phyloP scores from a whole-genome alignment of 495 filamentous ascomycete genomes.

The Cercophora scortea region DNA sequence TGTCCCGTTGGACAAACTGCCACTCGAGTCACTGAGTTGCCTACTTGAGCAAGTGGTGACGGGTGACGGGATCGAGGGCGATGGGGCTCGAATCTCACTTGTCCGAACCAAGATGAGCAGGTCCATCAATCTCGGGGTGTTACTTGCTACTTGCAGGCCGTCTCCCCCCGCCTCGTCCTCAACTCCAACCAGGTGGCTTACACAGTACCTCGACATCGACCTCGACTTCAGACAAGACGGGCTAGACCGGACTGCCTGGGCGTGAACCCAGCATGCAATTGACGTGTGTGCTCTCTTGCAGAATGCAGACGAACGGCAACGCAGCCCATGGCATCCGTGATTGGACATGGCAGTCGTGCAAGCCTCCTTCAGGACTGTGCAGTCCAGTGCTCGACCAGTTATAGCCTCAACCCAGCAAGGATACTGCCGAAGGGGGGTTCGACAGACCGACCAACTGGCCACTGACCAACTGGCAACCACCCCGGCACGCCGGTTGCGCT shows the following conservation, averaged over 20 bases:
- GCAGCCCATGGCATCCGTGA: neutral
- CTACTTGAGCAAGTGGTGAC: neutral
- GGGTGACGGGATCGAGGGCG: conserved; percentile 2
- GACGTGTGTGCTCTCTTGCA: too few relatives aligned
- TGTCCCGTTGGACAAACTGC: neutral
- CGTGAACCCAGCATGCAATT: conserved; percentile 3
- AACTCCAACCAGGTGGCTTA: too few relatives aligned
- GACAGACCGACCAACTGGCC: neutral
- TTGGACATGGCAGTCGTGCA: conserved; percentile 5
- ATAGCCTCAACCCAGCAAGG: conserved; percentile 17
- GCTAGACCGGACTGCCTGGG: neutral
- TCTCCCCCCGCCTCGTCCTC: too few relatives aligned
- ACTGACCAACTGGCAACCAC: too few relatives aligned
- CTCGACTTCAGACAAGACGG: too few relatives aligned
- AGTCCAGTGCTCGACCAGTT: conserved; percentile 9
- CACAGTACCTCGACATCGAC: too few relatives aligned
- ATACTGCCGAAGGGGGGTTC: conserved; percentile 11
- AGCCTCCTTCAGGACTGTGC: neutral
- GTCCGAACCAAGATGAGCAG: conserved; percentile 7
- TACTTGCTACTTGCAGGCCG: conserved; percentile 1
- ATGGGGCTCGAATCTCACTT: conserved; percentile 1
- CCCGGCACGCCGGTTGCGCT: too few relatives aligned
- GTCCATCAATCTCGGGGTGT: conserved; percentile 3
- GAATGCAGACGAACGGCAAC: conserved; percentile 4
- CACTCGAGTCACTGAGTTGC: neutral